Conservation (phyloP, 2,329 filamentous ascomycete genomes). For the Nothophaeocryptopus gaeumannii region DNA sequence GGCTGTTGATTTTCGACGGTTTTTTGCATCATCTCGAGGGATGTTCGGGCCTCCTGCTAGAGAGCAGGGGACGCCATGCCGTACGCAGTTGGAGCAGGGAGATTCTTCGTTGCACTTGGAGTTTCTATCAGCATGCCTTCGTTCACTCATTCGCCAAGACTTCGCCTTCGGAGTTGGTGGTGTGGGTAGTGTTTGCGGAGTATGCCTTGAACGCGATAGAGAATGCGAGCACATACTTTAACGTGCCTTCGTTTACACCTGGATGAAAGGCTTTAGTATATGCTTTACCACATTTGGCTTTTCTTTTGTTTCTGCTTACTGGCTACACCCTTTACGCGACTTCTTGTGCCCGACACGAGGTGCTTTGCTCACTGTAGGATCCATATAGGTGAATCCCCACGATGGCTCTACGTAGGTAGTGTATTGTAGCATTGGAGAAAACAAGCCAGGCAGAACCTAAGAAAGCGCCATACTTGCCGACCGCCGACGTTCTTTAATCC, state of each 20-base stretch:
- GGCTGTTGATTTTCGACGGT: conserved; percentile 20
- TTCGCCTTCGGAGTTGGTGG: too few relatives aligned
- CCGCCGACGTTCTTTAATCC: too few relatives aligned
- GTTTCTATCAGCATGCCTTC: too few relatives aligned
- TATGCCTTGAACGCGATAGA: too few relatives aligned
- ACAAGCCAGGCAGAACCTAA: too few relatives aligned
- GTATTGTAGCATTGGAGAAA: too few relatives aligned
- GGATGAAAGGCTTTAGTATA: too few relatives aligned
- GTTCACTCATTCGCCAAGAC: too few relatives aligned
- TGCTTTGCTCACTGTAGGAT: conserved; percentile 24
- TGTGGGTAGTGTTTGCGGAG: too few relatives aligned
- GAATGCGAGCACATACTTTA: conserved; percentile 24
- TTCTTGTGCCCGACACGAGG: conserved; percentile 33
- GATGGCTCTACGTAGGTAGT: too few relatives aligned
- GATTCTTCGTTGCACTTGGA: conserved; percentile 32
- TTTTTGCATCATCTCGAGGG: conserved; percentile 29
- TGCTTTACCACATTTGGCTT: too few relatives aligned
- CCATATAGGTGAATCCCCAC: not conserved
- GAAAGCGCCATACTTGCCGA: too few relatives aligned
- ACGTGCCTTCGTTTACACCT: conserved; percentile 33
- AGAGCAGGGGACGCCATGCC: conserved; percentile 32
- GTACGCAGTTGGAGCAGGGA: conserved; percentile 32
- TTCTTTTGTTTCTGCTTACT: conserved; percentile 1
- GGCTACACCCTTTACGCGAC: conserved; percentile 31
- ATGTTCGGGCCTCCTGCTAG: conserved; percentile 33